phyloP scores from a whole-genome alignment of 2,329 filamentous ascomycete species.

The Teratosphaeria epicoccoides region DNA sequence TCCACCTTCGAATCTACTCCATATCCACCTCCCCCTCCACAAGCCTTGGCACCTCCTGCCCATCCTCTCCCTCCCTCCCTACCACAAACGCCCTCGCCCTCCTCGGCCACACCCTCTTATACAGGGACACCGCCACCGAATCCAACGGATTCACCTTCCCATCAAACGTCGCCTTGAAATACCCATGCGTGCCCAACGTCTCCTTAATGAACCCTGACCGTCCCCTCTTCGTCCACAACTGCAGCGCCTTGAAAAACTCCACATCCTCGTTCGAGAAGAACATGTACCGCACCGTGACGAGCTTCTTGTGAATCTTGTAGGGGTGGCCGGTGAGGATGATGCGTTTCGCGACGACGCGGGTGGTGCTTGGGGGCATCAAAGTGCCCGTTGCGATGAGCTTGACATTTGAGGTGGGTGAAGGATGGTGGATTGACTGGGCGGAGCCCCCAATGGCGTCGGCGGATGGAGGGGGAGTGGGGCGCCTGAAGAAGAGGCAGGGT shows the following conservation, averaged over 20 bases:
- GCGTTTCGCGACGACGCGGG: conserved; percentile 81
- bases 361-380: conserved; percentile 61
- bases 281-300: conserved; percentile 98
- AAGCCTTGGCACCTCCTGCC: conserved; percentile 5
- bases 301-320: conserved; percentile 96
- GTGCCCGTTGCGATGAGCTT: conserved; percentile 80
- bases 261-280: conserved; percentile 97
- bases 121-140: conserved; percentile 70
- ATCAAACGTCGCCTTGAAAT: conserved; percentile 98
- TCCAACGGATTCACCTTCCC: conserved; percentile 93
- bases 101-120: conserved; percentile 53
- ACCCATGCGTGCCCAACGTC: conserved; percentile 90
- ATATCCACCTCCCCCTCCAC: conserved; percentile 2
- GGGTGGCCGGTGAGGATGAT: conserved; percentile 91
- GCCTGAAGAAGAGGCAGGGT: conserved; percentile 77
- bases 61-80: conserved; percentile 2
- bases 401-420: conserved; percentile 30
- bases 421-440: conserved; percentile 11
- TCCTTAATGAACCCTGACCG: conserved; percentile 90
- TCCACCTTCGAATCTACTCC: background rate
- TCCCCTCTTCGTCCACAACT: conserved; percentile 85
- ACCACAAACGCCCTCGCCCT: conserved; percentile 11
- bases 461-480: conserved; percentile 28
- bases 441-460: conserved; percentile 35
- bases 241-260: conserved; percentile 93